A percentile compares a stretch with the other conserved stretches of the same genome.
Conservation (phyloP, 441 rosid species). For the Bocquillonia castaneifolia region DNA sequence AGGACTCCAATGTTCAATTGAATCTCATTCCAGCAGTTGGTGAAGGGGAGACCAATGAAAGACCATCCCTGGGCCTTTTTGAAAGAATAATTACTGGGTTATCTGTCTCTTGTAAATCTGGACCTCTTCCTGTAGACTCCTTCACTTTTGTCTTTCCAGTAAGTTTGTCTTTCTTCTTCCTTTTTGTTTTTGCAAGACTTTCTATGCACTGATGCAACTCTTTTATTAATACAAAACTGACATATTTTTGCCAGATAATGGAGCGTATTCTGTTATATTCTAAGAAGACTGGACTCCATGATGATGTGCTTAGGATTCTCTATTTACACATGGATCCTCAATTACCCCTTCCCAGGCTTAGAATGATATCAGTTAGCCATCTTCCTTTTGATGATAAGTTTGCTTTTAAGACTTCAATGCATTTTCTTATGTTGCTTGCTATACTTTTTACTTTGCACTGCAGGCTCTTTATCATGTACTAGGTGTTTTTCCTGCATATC, state of each 20-base stretch:
- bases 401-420: slow-evolving; percentile 7
- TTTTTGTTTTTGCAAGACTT: slow-evolving; percentile 5
- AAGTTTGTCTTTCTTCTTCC: too few species aligned
- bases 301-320: slow-evolving; percentile 76
- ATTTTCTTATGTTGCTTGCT: slow-evolving; percentile 16
- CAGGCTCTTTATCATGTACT: slow-evolving; percentile 95
- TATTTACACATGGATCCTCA: slow-evolving; percentile 89
- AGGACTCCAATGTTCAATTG: slow-evolving; percentile 49
- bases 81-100: slow-evolving; percentile 75
- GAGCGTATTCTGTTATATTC: slow-evolving; percentile 75
- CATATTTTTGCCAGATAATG: slow-evolving; percentile 53
- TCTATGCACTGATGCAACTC: not conserved
- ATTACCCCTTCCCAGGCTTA: slow-evolving; percentile 91
- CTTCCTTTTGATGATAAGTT: slow-evolving; percentile 28
- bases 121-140: slow-evolving; percentile 94
- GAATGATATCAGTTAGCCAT: slow-evolving; percentile 77
- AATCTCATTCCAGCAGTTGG: slow-evolving; percentile 46
- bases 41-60: slow-evolving; percentile 50
- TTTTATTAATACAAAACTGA: not conserved
- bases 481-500: slow-evolving; percentile 84
- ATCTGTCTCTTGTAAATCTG: slow-evolving; percentile 76
- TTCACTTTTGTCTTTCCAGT: slow-evolving; percentile 94
- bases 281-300: slow-evolving; percentile 79
- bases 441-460: slow-evolving; percentile 25
- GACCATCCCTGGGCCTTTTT: slow-evolving; percentile 60